Base-by-base conservation (phyloP, 148 eudicot species). In the Limonium bicolor region DNA sequence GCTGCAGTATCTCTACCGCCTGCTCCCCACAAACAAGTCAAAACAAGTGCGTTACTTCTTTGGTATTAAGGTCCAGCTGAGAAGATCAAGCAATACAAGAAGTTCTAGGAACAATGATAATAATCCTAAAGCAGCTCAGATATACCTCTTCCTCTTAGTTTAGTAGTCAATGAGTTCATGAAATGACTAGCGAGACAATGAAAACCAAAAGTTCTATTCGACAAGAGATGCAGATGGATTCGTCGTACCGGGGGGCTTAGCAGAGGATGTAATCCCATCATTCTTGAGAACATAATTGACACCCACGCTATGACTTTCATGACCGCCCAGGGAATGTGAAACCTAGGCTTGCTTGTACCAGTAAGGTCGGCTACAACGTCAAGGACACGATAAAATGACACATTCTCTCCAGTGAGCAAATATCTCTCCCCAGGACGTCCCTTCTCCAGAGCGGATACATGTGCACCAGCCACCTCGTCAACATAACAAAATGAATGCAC, bases 231-330 rank as follows among this genome's bases (percentile, higher is more conserved):
- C n/a, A n/a, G n/a, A n/a, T n/a, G n/a, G n/a, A n/a, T n/a, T n/a
- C n/a, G n/a, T n/a, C n/a, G n/a, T 78, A 83, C 94, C 72, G 97
- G 97, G 32, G 97, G 97, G 51, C 97, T 83, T 39, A 83, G 51
- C 37, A 83, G 53, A 11, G 97, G 94, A 63, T 72, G 78, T 52
- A 70, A 77, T 63, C 97, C 84, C 3, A 92, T 83, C 53, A 83
- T 60, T 48, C 71, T 58, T 32, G 86, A 54, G 59, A 77, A 9
- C 11, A 77, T 51, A 43, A 80, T 56, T 4, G 81, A 83, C 44
- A 70, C 13, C 94, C 94, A 77, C 12, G 86, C 92, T 63, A 74
- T 83, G 35, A 50, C 67, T 36, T 72, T 77, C 36, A 88, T 54
- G 5, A 64, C 9, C 34, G 51, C 54, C 32, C 82, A 51, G 17